Base-by-base conservation (phyloP, 2,329 filamentous ascomycete species). In the Colletotrichum coccodes region DNA sequence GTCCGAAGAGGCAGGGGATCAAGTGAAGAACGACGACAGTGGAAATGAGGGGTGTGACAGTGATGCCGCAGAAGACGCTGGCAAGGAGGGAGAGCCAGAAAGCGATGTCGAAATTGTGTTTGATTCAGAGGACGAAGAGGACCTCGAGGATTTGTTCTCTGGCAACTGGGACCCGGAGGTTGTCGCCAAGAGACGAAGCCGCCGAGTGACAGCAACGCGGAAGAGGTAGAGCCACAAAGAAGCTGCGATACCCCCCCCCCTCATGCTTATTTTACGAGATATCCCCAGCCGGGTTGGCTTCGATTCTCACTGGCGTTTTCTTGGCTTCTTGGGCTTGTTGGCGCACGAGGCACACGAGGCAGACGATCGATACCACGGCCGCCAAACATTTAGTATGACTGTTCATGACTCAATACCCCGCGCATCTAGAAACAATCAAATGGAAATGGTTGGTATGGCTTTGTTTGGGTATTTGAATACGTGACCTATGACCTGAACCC, bases 91-190 rank as follows among this genome's bases (percentile, higher is more conserved):
- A 44, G 18, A 26, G 18, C 1, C 34, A 18, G 23, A 21, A 40
- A 11, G 72, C 68, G 79, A 81, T 30, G 74, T 90, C 3, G 77
- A 81, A 50, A 73, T 90, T 18, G 81, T 84, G 46, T 91, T 91
- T 72, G 87, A 91, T 79, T 90, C 87, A 26, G 86, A 87, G 9
- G 87, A 91, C 70, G 88, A 91, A 68, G 89, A 91, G 44, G 90
- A 92, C 75, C 91, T 90, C 60, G 89, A 91, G 63, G 89, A 91
- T 49, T 79, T 92, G 38, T 92, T 92, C 76, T 80, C 84, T 0
- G 90, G 90, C 1, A 82, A 82, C 5, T 92, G 90, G 90, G 85
- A 91, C 73, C 79, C 87, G 2, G 83, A 84, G 28, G 79, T 78
- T 1, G 87, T 85, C 14, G 84, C 84, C 1, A 82, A 78, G 73